Percentiles rank a stretch among this genome's conserved stretches.
phyloP scores from a whole-genome alignment of 192 early-diverging fungal genomes.

The Mortierella antarctica region DNA sequence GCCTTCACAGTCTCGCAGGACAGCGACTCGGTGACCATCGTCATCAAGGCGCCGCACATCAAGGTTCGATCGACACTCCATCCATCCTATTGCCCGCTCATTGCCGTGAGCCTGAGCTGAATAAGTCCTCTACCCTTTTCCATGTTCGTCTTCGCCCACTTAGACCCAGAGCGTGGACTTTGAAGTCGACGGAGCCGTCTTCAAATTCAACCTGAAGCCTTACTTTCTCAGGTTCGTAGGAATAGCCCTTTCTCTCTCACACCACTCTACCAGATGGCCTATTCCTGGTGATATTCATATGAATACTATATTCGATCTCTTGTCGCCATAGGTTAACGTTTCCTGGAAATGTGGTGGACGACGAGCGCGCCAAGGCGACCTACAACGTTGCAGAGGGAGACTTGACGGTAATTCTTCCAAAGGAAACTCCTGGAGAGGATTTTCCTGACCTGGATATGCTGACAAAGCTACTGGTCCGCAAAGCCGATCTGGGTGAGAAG shows the following conservation, averaged over 20 bases:
- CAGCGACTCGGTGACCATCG: constrained; percentile 76
- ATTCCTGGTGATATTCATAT: not conserved
- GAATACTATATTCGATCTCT: not conserved
- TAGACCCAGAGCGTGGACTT: constrained; percentile 90
- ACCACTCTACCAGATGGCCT: not conserved
- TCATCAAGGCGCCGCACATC: constrained; percentile 85
- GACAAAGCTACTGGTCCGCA: constrained; percentile 81
- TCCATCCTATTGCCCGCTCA: not conserved
- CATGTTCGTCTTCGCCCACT: not conserved
- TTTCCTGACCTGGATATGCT: constrained; percentile 93
- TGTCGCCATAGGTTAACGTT: constrained; percentile 71
- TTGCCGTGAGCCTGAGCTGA: not conserved
- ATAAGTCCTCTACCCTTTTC: not conserved
- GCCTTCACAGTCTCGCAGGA: constrained; percentile 84
- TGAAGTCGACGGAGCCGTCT: constrained; percentile 81
- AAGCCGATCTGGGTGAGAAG: constrained; percentile 50
- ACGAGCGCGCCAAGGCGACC: constrained; percentile 81
- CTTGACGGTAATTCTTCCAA: constrained; percentile 80
- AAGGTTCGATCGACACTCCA: constrained; percentile 55
- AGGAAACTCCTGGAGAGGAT: constrained; percentile 78
- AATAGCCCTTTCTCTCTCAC: not conserved
- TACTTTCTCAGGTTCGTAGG: constrained; percentile 85
- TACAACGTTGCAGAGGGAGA: constrained; percentile 85
- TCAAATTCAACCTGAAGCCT: constrained; percentile 89
- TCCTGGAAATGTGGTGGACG: constrained; percentile 84